phyloP scores from a whole-genome alignment of 352 stramenopile species.

The Phytophthora capsici region DNA sequence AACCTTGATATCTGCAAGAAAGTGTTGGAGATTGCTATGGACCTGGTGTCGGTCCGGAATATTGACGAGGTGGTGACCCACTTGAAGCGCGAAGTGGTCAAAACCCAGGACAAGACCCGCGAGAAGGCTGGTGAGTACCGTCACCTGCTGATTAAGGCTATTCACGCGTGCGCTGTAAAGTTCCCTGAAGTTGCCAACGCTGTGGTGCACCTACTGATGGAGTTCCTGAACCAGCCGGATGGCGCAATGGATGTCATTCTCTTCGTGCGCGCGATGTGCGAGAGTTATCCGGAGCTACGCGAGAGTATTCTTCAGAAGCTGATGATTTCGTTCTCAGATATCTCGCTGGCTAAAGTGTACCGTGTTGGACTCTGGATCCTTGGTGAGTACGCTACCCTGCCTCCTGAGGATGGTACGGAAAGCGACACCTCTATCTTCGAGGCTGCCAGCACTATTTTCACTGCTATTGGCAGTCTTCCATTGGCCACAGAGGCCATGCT shows the following conservation, averaged over 20 bases:
- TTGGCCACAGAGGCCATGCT: slow-evolving; percentile 66
- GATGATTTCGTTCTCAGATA: slow-evolving; percentile 93
- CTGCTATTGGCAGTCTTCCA: slow-evolving; percentile 77
- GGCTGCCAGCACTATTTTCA: slow-evolving; percentile 90
- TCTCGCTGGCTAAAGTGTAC: slow-evolving; percentile 96
- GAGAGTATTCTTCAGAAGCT: slow-evolving; percentile 95
- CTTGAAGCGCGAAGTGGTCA: slow-evolving; percentile 92
- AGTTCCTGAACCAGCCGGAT: slow-evolving; percentile 96
- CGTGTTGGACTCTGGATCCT: slow-evolving; percentile 98
- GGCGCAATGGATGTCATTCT: slow-evolving; percentile 98
- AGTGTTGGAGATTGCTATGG: slow-evolving; percentile 98
- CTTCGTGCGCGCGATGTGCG: slow-evolving; percentile 98
- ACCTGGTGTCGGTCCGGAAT: slow-evolving; percentile 97
- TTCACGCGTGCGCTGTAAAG: slow-evolving; percentile 97
- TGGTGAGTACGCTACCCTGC: slow-evolving; percentile 90
- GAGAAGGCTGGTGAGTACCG: slow-evolving; percentile 98
- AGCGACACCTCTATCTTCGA: slow-evolving; percentile 80
- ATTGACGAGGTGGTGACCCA: slow-evolving; percentile 97
- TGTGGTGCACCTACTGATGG: slow-evolving; percentile 99
- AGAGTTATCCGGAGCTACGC: slow-evolving; percentile 95
- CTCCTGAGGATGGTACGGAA: slow-evolving; percentile 48
- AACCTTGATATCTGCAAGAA: slow-evolving; percentile 99
- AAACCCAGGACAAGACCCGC: slow-evolving; percentile 89
- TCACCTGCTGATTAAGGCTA: slow-evolving; percentile 97
- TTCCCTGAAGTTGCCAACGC: slow-evolving; percentile 98